These are phyloP conservation scores for Nannochloropsis salina DNA, from an alignment of 108 stramenopile species.

Conservation along the genomic window DNA sequence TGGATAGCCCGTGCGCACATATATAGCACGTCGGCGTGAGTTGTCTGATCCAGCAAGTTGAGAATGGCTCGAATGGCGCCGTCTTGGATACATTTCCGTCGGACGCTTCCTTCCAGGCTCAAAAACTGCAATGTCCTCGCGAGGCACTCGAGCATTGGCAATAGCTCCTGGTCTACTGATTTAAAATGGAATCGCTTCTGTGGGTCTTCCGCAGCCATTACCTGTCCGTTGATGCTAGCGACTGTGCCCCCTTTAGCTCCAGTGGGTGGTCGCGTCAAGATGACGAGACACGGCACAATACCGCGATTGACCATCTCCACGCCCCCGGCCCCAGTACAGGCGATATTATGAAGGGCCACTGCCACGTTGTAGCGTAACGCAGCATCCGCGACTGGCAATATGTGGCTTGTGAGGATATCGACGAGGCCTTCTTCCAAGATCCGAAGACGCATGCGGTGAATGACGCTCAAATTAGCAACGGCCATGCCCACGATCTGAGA, in stretches of 20 bases:
- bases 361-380: slow-evolving; percentile 10
- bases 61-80: slow-evolving; percentile 4
- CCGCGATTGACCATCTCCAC: background rate
- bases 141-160: background rate
- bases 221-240: background rate
- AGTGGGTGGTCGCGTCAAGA: slow-evolving; percentile 2
- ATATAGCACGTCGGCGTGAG: background rate
- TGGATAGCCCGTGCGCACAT: background rate
- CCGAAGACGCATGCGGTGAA: slow-evolving; percentile 20
- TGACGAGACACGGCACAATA: background rate
- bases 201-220: background rate
- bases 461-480: background rate
- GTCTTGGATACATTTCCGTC: background rate
- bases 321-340: background rate
- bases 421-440: slow-evolving; percentile 23
- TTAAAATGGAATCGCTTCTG: background rate
- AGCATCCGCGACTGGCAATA: background rate
- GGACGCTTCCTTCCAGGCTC: background rate
- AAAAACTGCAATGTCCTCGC: slow-evolving; percentile 8
- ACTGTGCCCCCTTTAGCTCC: background rate
- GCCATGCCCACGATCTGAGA: slow-evolving; percentile 3
- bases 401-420: background rate
- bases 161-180: background rate
- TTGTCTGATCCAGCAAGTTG: background rate
- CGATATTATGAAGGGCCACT: slow-evolving; percentile 5